Evolutionary conservation across 2,329 filamentous ascomycete genomes (phyloP).

Genomic region (Ceratocystiopsis minuta): DNA sequence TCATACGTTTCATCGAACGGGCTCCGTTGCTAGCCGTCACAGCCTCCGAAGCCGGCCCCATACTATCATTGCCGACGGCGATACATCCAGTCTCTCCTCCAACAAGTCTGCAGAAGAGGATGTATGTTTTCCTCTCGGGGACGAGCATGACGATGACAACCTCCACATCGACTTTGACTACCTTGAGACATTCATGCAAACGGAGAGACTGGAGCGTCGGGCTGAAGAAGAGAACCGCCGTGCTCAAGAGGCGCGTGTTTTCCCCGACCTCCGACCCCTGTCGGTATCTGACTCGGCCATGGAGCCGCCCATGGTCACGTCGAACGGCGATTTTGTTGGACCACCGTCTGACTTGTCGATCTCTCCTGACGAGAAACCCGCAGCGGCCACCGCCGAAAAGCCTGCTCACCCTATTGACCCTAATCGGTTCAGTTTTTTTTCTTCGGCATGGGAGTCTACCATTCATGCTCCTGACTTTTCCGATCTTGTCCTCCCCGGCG

Average conservation of each 20-base stretch:
- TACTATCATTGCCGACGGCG: slow-evolving; percentile 34
- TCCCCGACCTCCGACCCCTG: slow-evolving; percentile 39
- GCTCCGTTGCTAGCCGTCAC: slow-evolving; percentile 43
- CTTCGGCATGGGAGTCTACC: slow-evolving; percentile 81
- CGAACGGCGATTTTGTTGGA: slow-evolving; percentile 40
- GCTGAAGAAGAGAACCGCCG: slow-evolving; percentile 34
- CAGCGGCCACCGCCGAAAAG: slow-evolving; percentile 13
- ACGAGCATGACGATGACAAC: slow-evolving; percentile 49
- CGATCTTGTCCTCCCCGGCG: slow-evolving; percentile 73
- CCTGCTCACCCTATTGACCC: slow-evolving; percentile 31
- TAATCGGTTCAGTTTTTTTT: slow-evolving; percentile 92
- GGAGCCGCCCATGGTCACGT: slow-evolving; percentile 25
- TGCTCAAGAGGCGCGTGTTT: slow-evolving; percentile 31
- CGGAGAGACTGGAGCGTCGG: slow-evolving; percentile 29
- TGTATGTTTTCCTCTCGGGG: slow-evolving; percentile 70
- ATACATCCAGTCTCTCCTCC: slow-evolving; percentile 41
- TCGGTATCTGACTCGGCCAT: slow-evolving; percentile 12
- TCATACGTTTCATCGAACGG: slow-evolving; percentile 44
- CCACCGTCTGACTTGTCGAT: slow-evolving; percentile 26
- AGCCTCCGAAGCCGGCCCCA: slow-evolving; percentile 38
- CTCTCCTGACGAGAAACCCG: slow-evolving; percentile 28
- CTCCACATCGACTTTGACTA: slow-evolving; percentile 85
- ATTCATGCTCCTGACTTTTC: slow-evolving; percentile 82
- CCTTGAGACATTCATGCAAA: slow-evolving; percentile 74
- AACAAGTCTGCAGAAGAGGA: slow-evolving; percentile 67